A percentile compares a stretch with the other conserved stretches of the same genome.
Evolutionary conservation across 441 rosid genomes (phyloP).

Genomic region (Sinapis alba): DNA sequence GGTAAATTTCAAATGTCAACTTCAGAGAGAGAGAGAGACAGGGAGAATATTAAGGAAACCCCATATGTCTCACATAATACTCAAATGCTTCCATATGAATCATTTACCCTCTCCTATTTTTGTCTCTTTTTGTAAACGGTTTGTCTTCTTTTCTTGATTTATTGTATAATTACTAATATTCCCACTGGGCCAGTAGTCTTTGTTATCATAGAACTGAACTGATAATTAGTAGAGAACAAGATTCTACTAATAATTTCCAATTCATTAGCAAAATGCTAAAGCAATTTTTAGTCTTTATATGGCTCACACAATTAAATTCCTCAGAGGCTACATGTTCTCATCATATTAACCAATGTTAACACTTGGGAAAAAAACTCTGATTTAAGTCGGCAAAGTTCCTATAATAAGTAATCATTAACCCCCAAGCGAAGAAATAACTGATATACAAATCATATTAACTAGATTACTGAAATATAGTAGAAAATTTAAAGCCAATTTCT

Average conservation of each 20-base stretch:
- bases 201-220: constrained; percentile 10
- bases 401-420: constrained; percentile 47
- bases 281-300: constrained; percentile 13
- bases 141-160: not conserved
- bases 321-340: constrained; percentile 2
- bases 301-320: constrained; percentile 1
- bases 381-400: constrained; percentile 42
- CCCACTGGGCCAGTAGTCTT: constrained; percentile 3
- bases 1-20: constrained; percentile 34
- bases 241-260: constrained; percentile 17
- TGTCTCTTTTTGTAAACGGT: not conserved
- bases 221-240: constrained; percentile 1
- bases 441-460: not conserved
- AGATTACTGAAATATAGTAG: not conserved
- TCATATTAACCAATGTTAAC: constrained; percentile 8
- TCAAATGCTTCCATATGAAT: constrained; percentile 25
- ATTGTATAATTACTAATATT: constrained; percentile 2
- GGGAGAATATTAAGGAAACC: constrained; percentile 19
- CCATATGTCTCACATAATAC: constrained; percentile 32
- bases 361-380: constrained; percentile 25
- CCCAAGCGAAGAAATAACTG: constrained; percentile 20
- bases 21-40: not conserved
- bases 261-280: constrained; percentile 22
- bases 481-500: not conserved
- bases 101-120: not conserved